A percentile compares a stretch with the other conserved stretches of the same genome.
Evolutionary conservation across 2,329 filamentous ascomycete species (phyloP).

Genomic region (Aspergillus japonicus): DNA sequence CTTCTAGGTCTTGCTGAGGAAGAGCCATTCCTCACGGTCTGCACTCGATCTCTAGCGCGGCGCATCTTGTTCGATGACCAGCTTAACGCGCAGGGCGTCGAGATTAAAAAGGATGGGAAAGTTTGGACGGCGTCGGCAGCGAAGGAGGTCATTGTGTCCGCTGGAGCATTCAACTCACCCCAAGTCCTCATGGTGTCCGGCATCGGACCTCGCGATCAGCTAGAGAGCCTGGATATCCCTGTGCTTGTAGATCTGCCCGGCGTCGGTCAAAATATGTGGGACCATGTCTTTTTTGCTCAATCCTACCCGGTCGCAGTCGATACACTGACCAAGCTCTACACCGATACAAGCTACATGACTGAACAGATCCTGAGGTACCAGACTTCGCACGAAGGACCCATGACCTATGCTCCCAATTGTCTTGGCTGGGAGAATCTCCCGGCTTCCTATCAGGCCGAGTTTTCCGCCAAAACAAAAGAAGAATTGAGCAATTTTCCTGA

Average conservation of each 20-base stretch:
- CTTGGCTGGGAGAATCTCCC: slow-evolving; percentile 38
- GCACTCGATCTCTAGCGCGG: slow-evolving; percentile 10
- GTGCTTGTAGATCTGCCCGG: slow-evolving; percentile 31
- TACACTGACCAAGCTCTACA: slow-evolving; percentile 24
- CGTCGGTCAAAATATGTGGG: slow-evolving; percentile 40
- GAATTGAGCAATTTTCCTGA: slow-evolving; percentile 25
- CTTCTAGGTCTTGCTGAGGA: slow-evolving; percentile 5
- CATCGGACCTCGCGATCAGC: slow-evolving; percentile 40
- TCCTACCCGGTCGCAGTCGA: slow-evolving; percentile 27
- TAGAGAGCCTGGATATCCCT: slow-evolving; percentile 27
- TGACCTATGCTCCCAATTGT: slow-evolving; percentile 28
- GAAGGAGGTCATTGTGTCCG: slow-evolving; percentile 52
- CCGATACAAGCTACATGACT: slow-evolving; percentile 15
- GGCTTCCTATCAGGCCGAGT: slow-evolving; percentile 12
- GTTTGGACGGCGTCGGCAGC: slow-evolving; percentile 32
- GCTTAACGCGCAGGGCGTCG: slow-evolving; percentile 4
- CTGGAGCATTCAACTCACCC: slow-evolving; percentile 52
- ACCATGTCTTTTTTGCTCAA: slow-evolving; percentile 33
- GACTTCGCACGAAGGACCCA: slow-evolving; percentile 19
- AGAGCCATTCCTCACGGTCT: slow-evolving; percentile 14
- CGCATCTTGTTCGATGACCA: slow-evolving; percentile 12
- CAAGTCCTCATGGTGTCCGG: slow-evolving; percentile 51
- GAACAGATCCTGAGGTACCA: slow-evolving; percentile 11
- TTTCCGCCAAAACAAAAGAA: slow-evolving; percentile 19
- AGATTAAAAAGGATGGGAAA: slow-evolving; percentile 3